These are phyloP conservation scores for Colletotrichum sp. DNA, from an alignment of 2,329 filamentous ascomycete genomes.

Conservation along the genomic window DNA sequence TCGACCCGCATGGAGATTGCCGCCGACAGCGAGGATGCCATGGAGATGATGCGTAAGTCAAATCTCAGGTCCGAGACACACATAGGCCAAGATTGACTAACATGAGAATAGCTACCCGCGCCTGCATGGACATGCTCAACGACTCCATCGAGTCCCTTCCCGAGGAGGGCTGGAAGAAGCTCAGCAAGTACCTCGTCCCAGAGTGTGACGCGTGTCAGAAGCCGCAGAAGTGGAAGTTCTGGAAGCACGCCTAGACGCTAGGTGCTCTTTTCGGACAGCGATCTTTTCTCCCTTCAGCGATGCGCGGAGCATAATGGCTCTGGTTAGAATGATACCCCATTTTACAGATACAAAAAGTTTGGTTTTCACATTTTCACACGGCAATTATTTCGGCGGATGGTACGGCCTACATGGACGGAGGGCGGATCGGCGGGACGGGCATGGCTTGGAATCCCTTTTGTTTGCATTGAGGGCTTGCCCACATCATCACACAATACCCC, in stretches of 20 bases:
- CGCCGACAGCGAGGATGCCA: constrained; percentile 17
- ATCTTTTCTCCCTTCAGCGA: neutral
- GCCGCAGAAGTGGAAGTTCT: constrained; percentile 25
- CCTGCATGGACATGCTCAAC: constrained; percentile 28
- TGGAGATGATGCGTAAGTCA: constrained; percentile 22
- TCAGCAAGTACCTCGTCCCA: constrained; percentile 22
- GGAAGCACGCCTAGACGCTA: constrained; percentile 14
- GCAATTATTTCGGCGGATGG: neutral
- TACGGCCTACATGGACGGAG: neutral
- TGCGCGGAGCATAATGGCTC: neutral
- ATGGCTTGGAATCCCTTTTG: neutral
- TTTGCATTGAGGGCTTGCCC: neutral
- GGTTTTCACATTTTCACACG: neutral
- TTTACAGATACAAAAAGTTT: neutral
- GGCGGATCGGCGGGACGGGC: neutral
- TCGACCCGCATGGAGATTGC: constrained; percentile 24
- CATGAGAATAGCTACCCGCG: constrained; percentile 22
- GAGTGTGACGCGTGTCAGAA: constrained; percentile 1
- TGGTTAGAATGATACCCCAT: constrained; percentile 20
- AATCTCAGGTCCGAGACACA: rapidly evolving
- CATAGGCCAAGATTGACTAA: neutral
- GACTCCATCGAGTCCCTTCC: constrained; percentile 26
- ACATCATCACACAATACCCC: neutral
- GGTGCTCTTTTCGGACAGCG: neutral
- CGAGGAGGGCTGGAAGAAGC: constrained; percentile 25